Percentiles rank a stretch among this genome's conserved stretches.
Conservation (phyloP, 345 rosid species). For the Heritiera littoralis region DNA sequence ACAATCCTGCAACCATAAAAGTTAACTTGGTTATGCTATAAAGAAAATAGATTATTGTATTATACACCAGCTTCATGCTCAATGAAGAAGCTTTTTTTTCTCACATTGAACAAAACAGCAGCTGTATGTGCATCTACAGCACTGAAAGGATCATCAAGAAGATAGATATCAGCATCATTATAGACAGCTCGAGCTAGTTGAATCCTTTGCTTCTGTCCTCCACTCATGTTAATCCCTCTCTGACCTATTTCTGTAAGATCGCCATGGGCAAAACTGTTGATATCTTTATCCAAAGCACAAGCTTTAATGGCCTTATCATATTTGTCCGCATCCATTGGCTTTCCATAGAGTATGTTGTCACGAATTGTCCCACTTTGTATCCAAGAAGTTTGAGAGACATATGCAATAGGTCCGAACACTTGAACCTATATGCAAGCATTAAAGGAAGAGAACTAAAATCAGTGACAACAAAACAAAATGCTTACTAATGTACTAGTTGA, state of each 20-base stretch:
- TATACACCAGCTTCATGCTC: background rate
- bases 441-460: conserved; percentile 5
- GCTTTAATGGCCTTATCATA: conserved; percentile 57
- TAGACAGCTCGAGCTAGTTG: conserved; percentile 82
- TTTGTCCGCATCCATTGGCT: conserved; percentile 54
- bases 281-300: conserved; percentile 75
- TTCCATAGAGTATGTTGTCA: conserved; percentile 67
- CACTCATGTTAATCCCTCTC: conserved; percentile 88
- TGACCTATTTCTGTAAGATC: conserved; percentile 86
- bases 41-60: conserved; percentile 8
- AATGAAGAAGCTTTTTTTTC: conserved; percentile 7
- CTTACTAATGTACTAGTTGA: background rate
- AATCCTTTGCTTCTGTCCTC: conserved; percentile 89
- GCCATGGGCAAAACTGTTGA: conserved; percentile 59
- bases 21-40: background rate
- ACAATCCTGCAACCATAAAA: conserved; percentile 58
- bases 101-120: conserved; percentile 65
- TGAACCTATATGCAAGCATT: conserved; percentile 42
- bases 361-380: conserved; percentile 82
- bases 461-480: conserved; percentile 12
- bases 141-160: conserved; percentile 83
- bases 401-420: conserved; percentile 59
- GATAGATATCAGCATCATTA: conserved; percentile 70
- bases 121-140: conserved; percentile 89
- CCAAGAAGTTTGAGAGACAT: conserved; percentile 82